phyloP scores from a whole-genome alignment of 768 basidiomycete species.

The Mrakia blollopis region DNA sequence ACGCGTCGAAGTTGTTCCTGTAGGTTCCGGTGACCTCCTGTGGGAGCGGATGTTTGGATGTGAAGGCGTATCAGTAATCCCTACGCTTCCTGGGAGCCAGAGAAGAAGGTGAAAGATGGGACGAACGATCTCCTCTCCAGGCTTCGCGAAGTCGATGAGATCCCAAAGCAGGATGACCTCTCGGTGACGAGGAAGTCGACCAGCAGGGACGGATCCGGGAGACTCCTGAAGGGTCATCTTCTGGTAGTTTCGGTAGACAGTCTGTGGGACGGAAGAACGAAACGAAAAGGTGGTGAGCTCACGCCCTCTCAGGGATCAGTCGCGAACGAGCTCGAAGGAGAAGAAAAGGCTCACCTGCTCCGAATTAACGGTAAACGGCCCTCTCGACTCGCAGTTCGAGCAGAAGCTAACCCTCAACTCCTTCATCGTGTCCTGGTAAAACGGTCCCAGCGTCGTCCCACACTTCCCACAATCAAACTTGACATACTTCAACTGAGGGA shows the following conservation, averaged over 20 bases:
- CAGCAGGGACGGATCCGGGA: conserved; percentile 94
- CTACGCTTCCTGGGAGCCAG: no score
- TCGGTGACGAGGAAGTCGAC: conserved; percentile 90
- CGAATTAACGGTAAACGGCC: conserved; percentile 93
- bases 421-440: conserved; percentile 92
- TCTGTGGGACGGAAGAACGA: conserved; percentile 51
- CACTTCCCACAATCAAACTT: conserved; percentile 98
- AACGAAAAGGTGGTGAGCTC: not conserved
- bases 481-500: conserved; percentile 99
- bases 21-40: conserved; percentile 98
- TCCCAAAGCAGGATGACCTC: conserved; percentile 98
- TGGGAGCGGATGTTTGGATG: no score
- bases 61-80: no score
- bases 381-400: conserved; percentile 86
- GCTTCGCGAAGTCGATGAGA: conserved; percentile 94
- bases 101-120: not conserved
- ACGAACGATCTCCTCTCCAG: conserved; percentile 93
- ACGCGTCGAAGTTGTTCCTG: conserved; percentile 97
- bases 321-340: not conserved
- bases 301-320: not conserved
- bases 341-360: conserved; percentile 62
- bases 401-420: conserved; percentile 94
- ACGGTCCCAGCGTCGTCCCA: conserved; percentile 87
- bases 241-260: conserved; percentile 96
- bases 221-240: conserved; percentile 98